Percentiles rank a stretch among this genome's conserved stretches.
These are phyloP conservation scores for Trichosporon faecale DNA, from an alignment of 1,284 basidiomycete genomes.

Conservation along the genomic window DNA sequence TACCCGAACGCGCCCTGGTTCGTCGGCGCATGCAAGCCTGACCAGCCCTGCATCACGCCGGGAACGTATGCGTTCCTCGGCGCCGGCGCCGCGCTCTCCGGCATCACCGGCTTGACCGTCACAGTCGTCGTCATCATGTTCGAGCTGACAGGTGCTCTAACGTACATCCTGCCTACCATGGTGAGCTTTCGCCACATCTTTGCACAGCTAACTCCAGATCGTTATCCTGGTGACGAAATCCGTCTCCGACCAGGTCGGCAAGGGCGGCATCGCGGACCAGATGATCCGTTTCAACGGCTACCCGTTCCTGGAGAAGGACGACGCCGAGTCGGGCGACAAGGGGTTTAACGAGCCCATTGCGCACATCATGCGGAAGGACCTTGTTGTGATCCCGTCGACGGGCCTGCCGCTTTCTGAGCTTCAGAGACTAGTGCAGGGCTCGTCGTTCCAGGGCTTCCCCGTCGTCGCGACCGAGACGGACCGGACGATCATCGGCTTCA, in stretches of 20 bases:
- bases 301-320: constrained; percentile 79
- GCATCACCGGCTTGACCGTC: constrained; percentile 94
- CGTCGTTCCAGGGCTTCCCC: constrained; percentile 85
- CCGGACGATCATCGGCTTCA: constrained; percentile 75
- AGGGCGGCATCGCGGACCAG: constrained; percentile 92
- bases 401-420: constrained; percentile 75
- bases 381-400: constrained; percentile 68
- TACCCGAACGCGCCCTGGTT: constrained; percentile 82
- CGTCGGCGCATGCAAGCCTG: constrained; percentile 74
- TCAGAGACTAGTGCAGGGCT: constrained; percentile 65
- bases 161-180: constrained; percentile 98
- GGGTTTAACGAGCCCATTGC: constrained; percentile 87
- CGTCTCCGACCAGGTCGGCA: constrained; percentile 91
- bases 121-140: constrained; percentile 99
- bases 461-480: constrained; percentile 61
- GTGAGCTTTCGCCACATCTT: constrained; percentile 76
- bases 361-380: constrained; percentile 78
- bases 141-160: constrained; percentile 96
- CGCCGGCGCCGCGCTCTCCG: constrained; percentile 89
- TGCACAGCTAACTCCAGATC: constrained; percentile 99
- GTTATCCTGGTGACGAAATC: constrained; percentile 94
- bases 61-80: constrained; percentile 96
- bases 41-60: constrained; percentile 94
- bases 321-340: constrained; percentile 89
- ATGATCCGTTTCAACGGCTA: constrained; percentile 97